These are phyloP conservation scores for Paramecium primaurelia DNA, from an alignment of 73 alveolate genomes.

Conservation along the genomic window DNA sequence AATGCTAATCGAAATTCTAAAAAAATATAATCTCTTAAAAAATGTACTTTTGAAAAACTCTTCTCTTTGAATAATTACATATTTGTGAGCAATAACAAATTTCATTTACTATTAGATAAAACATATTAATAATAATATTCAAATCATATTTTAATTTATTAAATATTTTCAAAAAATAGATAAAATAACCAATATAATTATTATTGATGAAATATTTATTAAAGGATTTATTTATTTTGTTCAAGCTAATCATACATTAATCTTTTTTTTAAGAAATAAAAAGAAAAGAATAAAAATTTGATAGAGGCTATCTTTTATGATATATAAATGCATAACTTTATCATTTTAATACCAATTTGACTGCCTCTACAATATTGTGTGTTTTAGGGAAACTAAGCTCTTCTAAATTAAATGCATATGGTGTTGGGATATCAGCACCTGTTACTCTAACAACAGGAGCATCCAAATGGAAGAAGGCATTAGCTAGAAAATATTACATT, in stretches of 20 bases:
- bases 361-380: slow-evolving; percentile 75
- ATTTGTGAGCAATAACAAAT: background rate
- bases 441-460: slow-evolving; percentile 91
- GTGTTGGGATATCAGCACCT: slow-evolving; percentile 91
- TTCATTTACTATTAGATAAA: background rate
- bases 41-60: background rate
- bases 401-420: slow-evolving; percentile 82
- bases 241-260: no score
- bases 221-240: no score
- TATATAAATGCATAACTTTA: background rate
- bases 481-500: background rate
- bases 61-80: no score
- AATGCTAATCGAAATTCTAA: background rate
- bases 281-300: background rate
- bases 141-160: background rate
- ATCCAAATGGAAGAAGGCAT: slow-evolving; percentile 83
- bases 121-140: background rate
- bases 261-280: background rate
- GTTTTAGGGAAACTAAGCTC: slow-evolving; percentile 75
- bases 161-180: no score
- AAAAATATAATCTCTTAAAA: no score
- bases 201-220: no score
- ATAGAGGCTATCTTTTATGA: background rate
- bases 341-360: slow-evolving; percentile 19
- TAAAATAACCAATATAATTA: no score